These are phyloP conservation scores for Brachypodium distachyon DNA, from an alignment of 202 grass and related monocot genomes.

Conservation along the genomic window DNA sequence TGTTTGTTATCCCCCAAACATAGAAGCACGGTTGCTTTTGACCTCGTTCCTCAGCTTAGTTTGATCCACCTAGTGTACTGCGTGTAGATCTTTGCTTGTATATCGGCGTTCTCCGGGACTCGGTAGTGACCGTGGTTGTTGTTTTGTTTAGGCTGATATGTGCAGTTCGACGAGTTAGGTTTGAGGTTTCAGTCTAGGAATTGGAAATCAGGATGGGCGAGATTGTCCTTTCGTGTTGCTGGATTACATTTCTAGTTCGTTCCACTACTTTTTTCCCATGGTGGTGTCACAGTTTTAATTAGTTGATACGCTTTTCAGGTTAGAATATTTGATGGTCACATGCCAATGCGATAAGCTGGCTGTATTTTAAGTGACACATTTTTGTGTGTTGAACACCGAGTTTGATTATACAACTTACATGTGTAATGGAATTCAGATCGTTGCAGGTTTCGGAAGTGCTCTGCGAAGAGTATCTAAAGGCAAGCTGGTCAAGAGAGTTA, in stretches of 20 bases:
- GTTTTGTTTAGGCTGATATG: background rate
- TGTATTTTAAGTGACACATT: background rate
- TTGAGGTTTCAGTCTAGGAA: background rate
- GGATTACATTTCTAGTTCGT: background rate
- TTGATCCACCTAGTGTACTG: background rate
- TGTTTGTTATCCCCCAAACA: background rate
- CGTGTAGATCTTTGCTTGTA: background rate
- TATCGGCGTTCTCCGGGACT: background rate
- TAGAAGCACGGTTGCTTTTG: background rate
- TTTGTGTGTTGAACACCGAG: background rate
- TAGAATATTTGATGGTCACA: background rate
- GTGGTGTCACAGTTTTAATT: background rate
- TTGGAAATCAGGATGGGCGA: background rate
- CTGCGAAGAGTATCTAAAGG: slow-evolving; percentile 34
- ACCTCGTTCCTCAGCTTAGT: background rate
- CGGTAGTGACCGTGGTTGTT: background rate
- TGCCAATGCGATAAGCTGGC: background rate
- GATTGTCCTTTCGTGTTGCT: background rate
- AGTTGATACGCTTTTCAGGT: background rate
- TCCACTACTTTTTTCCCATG: background rate
- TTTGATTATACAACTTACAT: slow-evolving; percentile 18
- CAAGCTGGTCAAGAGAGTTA: slow-evolving; percentile 25
- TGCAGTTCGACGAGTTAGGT: background rate
- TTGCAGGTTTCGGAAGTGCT: slow-evolving; percentile 50
- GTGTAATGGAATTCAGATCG: slow-evolving; percentile 43